A percentile compares a stretch with the other conserved stretches of the same genome.
These are phyloP conservation scores for Odontarrhena argentea DNA, from an alignment of 345 rosid species.

Conservation along the genomic window DNA sequence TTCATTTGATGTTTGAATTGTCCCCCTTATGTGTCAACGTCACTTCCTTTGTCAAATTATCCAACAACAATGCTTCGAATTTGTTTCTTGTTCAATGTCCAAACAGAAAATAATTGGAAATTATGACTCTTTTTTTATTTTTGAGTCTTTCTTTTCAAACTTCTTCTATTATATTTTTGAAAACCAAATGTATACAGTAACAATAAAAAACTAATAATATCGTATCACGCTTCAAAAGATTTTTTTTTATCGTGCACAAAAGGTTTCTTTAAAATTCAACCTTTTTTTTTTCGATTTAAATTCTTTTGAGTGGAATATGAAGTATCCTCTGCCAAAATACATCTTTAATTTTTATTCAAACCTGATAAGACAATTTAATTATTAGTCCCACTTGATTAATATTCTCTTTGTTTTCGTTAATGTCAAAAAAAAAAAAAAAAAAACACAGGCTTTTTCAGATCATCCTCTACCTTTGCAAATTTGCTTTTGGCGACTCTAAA, in stretches of 20 bases:
- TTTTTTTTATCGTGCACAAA: slow-evolving; percentile 17
- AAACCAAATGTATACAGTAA: neutral
- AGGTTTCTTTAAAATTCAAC: neutral
- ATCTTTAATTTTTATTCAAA: slow-evolving; percentile 23
- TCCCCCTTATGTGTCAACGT: slow-evolving; percentile 27
- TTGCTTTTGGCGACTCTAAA: slow-evolving; percentile 71
- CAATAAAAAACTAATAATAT: neutral
- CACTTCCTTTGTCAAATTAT: neutral
- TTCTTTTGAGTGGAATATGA: slow-evolving; percentile 22
- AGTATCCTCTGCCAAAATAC: slow-evolving; percentile 38
- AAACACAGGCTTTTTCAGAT: slow-evolving; percentile 86
- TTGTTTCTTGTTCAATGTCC: no score
- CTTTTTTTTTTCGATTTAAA: slow-evolving; percentile 6
- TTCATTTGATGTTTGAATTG: slow-evolving; percentile 27
- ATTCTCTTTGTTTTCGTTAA: slow-evolving; percentile 26
- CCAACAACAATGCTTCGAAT: neutral
- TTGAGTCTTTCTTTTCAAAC: neutral
- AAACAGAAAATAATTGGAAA: no score
- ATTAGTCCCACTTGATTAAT: slow-evolving; percentile 34
- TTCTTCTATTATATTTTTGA: neutral
- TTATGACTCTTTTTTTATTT: no score
- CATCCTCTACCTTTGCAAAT: slow-evolving; percentile 89
- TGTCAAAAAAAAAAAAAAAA: neutral
- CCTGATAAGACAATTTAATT: slow-evolving; percentile 19
- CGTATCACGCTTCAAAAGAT: slow-evolving; percentile 26